phyloP scores from a whole-genome alignment of 2,329 filamentous ascomycete species.

The Sordariomycetes sp. region DNA sequence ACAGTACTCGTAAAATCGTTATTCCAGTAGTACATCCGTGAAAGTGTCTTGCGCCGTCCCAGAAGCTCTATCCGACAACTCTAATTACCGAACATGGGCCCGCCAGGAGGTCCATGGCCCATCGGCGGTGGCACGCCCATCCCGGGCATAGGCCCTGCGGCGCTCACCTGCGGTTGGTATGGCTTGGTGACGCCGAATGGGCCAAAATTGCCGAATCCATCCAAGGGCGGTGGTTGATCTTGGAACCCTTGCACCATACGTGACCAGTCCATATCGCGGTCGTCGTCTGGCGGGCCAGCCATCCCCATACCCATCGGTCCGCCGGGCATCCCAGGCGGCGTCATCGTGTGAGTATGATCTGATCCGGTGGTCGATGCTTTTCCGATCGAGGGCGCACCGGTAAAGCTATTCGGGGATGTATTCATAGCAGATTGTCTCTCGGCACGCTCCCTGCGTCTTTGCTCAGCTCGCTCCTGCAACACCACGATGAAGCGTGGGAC shows the following conservation, averaged over 20 bases:
- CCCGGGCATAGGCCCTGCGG: conserved; percentile 8
- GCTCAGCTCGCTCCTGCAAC: conserved; percentile 34
- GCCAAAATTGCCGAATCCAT: conserved; percentile 17
- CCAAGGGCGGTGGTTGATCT: conserved; percentile 11
- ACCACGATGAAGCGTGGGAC: conserved; percentile 37
- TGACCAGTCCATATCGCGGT: conserved; percentile 37
- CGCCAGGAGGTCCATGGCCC: conserved; percentile 9
- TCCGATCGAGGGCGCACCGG: neutral
- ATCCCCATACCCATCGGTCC: conserved; percentile 4
- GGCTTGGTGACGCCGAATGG: too few species aligned
- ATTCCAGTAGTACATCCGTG: too few species aligned
- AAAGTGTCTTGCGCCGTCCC: too few species aligned
- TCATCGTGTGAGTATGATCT: conserved; percentile 20
- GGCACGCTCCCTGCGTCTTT: conserved; percentile 17
- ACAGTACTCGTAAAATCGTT: too few species aligned
- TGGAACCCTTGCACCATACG: conserved; percentile 34
- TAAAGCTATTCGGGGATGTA: conserved; percentile 1
- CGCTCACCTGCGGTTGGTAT: conserved; percentile 7
- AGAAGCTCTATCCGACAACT: conserved; percentile 1
- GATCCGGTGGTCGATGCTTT: conserved; percentile 6
- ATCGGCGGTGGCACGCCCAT: conserved; percentile 3
- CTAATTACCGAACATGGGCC: conserved; percentile 17
- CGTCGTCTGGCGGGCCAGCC: conserved; percentile 12
- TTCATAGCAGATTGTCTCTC: conserved; percentile 10
- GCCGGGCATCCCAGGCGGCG: conserved; percentile 14